Evolutionary conservation across 75 land plant genomes (phyloP).

Genomic region (Picea glauca): DNA sequence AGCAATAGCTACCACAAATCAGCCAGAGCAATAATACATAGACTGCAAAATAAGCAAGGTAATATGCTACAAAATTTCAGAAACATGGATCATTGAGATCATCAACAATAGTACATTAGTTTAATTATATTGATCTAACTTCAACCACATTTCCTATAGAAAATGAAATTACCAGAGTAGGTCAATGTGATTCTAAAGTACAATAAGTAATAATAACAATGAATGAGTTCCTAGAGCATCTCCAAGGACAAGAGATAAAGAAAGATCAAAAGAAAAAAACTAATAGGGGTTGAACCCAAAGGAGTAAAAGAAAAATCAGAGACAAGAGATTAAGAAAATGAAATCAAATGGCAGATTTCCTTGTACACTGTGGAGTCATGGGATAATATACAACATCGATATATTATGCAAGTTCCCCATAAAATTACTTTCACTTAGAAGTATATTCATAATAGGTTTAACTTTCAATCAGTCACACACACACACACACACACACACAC

Average conservation of each 20-base stretch:
- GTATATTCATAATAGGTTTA: too few species aligned
- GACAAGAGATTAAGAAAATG: neutral
- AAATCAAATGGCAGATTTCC: neutral
- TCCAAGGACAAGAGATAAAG: too few species aligned
- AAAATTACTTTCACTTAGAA: neutral
- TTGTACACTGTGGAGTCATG: neutral
- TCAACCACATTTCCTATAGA: neutral
- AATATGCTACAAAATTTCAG: neutral
- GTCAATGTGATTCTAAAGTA: too few species aligned
- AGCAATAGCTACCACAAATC: neutral
- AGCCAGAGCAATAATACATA: neutral
- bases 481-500: too few species aligned
- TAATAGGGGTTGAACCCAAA: too few species aligned
- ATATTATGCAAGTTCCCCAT: neutral
- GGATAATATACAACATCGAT: neutral
- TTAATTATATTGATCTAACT: neutral
- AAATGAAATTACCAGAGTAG: neutral
- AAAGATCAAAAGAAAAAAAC: too few species aligned
- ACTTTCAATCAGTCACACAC: too few species aligned
- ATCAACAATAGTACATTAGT: neutral
- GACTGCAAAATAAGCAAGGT: neutral
- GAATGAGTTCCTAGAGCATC: too few species aligned
- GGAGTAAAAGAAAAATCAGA: too few species aligned
- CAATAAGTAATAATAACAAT: too few species aligned
- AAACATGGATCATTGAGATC: neutral